phyloP scores from a whole-genome alignment of 331 rosid genomes.

The Rhamnella rubrinervis region DNA sequence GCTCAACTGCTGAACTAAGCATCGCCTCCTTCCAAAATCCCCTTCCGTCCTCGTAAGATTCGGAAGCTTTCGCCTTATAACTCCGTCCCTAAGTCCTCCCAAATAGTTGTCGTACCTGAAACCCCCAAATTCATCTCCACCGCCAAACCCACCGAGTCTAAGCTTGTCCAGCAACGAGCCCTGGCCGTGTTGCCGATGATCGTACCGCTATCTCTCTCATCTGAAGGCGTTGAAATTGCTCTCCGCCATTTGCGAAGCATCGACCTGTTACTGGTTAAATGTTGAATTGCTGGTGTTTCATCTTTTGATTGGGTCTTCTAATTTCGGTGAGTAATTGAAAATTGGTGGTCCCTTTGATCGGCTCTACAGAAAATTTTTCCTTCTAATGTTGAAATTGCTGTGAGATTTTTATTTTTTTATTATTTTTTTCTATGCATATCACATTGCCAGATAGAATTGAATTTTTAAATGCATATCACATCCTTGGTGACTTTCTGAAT shows the following conservation, averaged over 20 bases:
- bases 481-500: no score
- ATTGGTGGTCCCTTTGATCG: slow-evolving; percentile 1
- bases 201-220: slow-evolving; percentile 68
- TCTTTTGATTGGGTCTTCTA: slow-evolving; percentile 63
- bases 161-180: slow-evolving; percentile 48
- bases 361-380: neutral
- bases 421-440: no score
- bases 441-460: no score
- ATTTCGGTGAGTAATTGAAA: slow-evolving; percentile 45
- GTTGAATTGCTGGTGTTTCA: slow-evolving; percentile 60
- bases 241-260: slow-evolving; percentile 73
- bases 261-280: slow-evolving; percentile 66
- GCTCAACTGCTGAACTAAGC: slow-evolving; percentile 39
- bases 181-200: slow-evolving; percentile 38
- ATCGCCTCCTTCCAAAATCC: slow-evolving; percentile 86
- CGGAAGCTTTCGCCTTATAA: slow-evolving; percentile 74
- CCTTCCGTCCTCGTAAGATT: slow-evolving; percentile 93
- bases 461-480: no score
- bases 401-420: no score
- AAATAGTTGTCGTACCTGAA: slow-evolving; percentile 22
- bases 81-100: slow-evolving; percentile 48
- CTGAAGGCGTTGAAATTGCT: slow-evolving; percentile 83
- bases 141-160: slow-evolving; percentile 37
- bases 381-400: neutral
- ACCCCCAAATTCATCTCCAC: slow-evolving; percentile 38